A percentile compares a stretch with the other conserved stretches of the same genome.
phyloP scores from a whole-genome alignment of 2,329 filamentous ascomycete genomes.

The Ceratocystis diversiconidia region DNA sequence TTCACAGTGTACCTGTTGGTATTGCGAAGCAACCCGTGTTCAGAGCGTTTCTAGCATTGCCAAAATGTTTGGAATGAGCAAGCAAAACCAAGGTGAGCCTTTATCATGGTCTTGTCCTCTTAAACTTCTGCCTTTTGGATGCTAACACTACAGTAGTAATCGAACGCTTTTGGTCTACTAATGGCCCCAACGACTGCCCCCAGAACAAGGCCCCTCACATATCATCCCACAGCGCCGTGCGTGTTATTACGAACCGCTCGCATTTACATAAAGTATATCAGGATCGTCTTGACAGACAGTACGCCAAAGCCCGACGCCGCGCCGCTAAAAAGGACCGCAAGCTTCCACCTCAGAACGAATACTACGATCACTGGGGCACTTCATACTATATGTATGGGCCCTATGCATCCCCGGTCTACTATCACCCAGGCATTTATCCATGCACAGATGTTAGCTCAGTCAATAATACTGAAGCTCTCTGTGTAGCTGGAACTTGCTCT shows the following conservation, averaged over 20 bases:
- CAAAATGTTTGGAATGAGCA: slow-evolving; percentile 32
- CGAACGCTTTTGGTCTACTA: slow-evolving; percentile 36
- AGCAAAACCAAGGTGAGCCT: slow-evolving; percentile 30
- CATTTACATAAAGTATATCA: slow-evolving; percentile 20
- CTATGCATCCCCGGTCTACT: slow-evolving; percentile 31
- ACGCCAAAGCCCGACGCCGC: slow-evolving; percentile 38
- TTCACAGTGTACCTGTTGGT: slow-evolving; percentile 69
- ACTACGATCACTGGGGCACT: slow-evolving; percentile 41
- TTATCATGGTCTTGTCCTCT: neutral
- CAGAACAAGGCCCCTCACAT: slow-evolving; percentile 53
- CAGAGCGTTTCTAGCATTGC: slow-evolving; percentile 29
- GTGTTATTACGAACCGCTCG: slow-evolving; percentile 15
- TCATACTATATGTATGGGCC: slow-evolving; percentile 37
- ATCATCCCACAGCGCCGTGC: slow-evolving; percentile 56
- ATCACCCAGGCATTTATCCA: slow-evolving; percentile 33
- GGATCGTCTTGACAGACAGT: slow-evolving; percentile 37
- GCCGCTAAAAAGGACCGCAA: slow-evolving; percentile 36
- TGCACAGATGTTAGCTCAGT: slow-evolving; percentile 29
- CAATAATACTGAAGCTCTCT: slow-evolving; percentile 22
- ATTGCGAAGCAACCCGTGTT: slow-evolving; percentile 49
- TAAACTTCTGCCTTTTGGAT: neutral
- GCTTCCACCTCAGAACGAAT: slow-evolving; percentile 35
- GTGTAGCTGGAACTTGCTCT: slow-evolving; percentile 35
- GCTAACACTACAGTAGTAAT: slow-evolving; percentile 18
- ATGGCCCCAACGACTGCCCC: slow-evolving; percentile 35